Evolutionary conservation across 352 stramenopile genomes (phyloP).

Genomic region (Phytopythium delawarense): DNA sequence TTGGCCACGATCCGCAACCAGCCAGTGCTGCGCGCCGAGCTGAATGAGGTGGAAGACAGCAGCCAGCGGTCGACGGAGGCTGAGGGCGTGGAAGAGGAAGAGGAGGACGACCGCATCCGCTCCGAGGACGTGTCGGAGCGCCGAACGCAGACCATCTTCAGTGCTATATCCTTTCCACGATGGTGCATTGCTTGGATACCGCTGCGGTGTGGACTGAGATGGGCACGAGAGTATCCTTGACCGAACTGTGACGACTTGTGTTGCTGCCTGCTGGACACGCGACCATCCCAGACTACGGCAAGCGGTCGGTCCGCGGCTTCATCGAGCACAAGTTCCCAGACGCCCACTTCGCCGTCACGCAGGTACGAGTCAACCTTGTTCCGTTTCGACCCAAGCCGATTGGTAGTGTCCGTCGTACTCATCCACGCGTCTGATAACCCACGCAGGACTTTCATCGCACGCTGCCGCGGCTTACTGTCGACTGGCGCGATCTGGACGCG

Average conservation of each 20-base stretch:
- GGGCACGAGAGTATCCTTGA: constrained; percentile 16
- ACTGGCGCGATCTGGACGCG: constrained; percentile 35
- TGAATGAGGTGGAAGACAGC: constrained; percentile 31
- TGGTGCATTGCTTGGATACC: background rate
- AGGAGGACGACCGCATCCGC: constrained; percentile 10
- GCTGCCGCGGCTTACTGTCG: constrained; percentile 41
- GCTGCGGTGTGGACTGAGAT: constrained; percentile 1
- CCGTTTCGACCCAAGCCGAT: background rate
- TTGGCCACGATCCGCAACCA: constrained; percentile 79
- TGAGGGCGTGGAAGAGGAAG: constrained; percentile 6
- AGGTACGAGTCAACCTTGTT: constrained; percentile 23
- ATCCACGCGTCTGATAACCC: constrained; percentile 3
- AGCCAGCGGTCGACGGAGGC: background rate
- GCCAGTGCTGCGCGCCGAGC: constrained; percentile 33
- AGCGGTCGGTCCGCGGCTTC: constrained; percentile 59
- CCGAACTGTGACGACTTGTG: constrained; percentile 10
- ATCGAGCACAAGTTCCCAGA: constrained; percentile 77
- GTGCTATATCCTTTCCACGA: constrained; percentile 60
- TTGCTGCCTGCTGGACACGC: constrained; percentile 21
- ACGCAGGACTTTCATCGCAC: constrained; percentile 69
- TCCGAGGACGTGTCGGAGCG: constrained; percentile 19
- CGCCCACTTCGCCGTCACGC: constrained; percentile 54
- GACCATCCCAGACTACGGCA: constrained; percentile 79
- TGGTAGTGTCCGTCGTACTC: background rate
- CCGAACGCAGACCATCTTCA: constrained; percentile 68